Conservation (phyloP, 2,329 filamentous ascomycete species). For the Pyrenophora seminiperda region DNA sequence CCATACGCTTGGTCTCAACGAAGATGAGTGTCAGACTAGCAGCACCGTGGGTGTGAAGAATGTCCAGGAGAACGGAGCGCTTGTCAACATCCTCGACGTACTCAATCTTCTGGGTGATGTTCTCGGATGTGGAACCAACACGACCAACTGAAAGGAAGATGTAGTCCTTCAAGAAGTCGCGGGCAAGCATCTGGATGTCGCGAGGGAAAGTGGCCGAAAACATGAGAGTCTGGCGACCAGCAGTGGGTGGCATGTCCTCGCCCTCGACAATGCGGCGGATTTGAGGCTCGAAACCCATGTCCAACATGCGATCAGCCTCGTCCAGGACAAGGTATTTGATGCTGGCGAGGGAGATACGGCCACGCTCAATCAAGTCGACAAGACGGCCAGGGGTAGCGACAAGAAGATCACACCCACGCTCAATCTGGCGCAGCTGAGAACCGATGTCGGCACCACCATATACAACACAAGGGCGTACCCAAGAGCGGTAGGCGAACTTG, state of each 20-base stretch:
- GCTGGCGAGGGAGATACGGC: slow-evolving; percentile 94
- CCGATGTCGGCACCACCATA: slow-evolving; percentile 99
- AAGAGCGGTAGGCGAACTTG: slow-evolving; percentile 98
- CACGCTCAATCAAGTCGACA: slow-evolving; percentile 97
- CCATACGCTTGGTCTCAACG: slow-evolving; percentile 99
- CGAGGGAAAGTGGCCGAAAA: slow-evolving; percentile 99
- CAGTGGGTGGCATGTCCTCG: slow-evolving; percentile 91
- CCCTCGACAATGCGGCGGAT: slow-evolving; percentile 98
- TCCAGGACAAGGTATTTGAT: slow-evolving; percentile 99
- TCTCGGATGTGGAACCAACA: slow-evolving; percentile 99
- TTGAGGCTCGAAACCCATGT: slow-evolving; percentile 99
- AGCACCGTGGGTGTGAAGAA: slow-evolving; percentile 88
- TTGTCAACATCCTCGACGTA: slow-evolving; percentile 98
- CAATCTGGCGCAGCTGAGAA: slow-evolving; percentile 96
- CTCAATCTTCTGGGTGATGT: slow-evolving; percentile 98
- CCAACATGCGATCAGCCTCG: slow-evolving; percentile 99
- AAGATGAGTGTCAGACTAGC: slow-evolving; percentile 94
- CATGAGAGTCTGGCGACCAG: slow-evolving; percentile 95
- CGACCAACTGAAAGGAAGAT: slow-evolving; percentile 98
- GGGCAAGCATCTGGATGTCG: slow-evolving; percentile 98
- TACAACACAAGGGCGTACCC: slow-evolving; percentile 97
- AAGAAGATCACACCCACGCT: slow-evolving; percentile 94
- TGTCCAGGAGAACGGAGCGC: slow-evolving; percentile 95
- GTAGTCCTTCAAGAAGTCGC: slow-evolving; percentile 99
- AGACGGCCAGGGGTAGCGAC: slow-evolving; percentile 97